Evolutionary conservation across 2,329 filamentous ascomycete genomes (phyloP), one percentile per base, ranked within the genome.

Genomic region (Fusarium pseudograminearum): DNA sequence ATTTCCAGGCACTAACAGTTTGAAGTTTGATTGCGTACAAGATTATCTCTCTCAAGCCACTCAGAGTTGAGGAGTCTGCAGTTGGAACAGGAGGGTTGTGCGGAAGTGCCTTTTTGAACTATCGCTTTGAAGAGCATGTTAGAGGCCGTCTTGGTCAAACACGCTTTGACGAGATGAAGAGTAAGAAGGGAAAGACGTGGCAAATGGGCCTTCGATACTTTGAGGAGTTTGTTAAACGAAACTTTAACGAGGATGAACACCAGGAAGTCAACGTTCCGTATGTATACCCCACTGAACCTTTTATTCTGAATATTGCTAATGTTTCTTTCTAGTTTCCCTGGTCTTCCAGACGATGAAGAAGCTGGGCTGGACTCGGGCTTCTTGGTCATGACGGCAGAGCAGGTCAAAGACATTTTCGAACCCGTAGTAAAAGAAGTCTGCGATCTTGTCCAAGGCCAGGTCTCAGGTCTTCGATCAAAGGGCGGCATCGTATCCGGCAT

Each of bases 181-280:
- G 87, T 54, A 92, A 92, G 80, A 93, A 93, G 78, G 87, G 86
- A 5, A 93, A 92, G 79, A 93, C 90, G 2, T 94, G 92, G 91
- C 91, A 91, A 77, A 90, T 90, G 89, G 92, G 90, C 3, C 82
- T 94, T 52, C 87, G 89, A 57, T 94, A 93, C 75, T 95, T 93
- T 78, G 92, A 95, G 74, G 91, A 94, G 76, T 94, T 93, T 76
- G 91, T 95, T 16, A 95, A 95, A 80, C 86, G 92, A 16, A 94
- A 93, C 74, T 95, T 94, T 76, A 91, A 92, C 76, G 90, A 92
- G 73, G 91, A 93, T 47, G 91, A 93, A 74, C 88, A 92, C 67
- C 85, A 89, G 51, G 92, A 94, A 76, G 87, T 94, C 61, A 93
- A 93, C 61, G 87, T 94, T 6, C 92, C 92, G 86, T 88, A 79